phyloP scores from a whole-genome alignment of 352 stramenopile genomes.

The Globisporangium mamillatum region DNA sequence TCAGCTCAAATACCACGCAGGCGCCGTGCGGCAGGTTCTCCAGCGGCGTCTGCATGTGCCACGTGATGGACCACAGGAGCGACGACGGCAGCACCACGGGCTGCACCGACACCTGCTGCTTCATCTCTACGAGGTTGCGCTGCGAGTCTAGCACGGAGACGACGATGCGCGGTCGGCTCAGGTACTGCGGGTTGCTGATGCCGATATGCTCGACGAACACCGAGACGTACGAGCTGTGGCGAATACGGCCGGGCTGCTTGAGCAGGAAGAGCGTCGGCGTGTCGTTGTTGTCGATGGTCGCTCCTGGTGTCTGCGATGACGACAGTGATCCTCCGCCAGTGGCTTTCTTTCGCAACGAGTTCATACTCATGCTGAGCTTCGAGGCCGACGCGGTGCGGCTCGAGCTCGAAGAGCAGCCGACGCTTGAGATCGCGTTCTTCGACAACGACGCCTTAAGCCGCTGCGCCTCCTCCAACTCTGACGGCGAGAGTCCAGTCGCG shows the following conservation, averaged over 20 bases:
- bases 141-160: constrained; percentile 70
- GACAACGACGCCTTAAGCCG: constrained; percentile 50
- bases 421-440: constrained; percentile 61
- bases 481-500: constrained; percentile 35
- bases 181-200: constrained; percentile 45
- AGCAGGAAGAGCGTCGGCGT: constrained; percentile 62
- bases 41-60: constrained; percentile 92
- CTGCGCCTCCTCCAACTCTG: constrained; percentile 43
- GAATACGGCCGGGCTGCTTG: constrained; percentile 68
- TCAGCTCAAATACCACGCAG: constrained; percentile 71
- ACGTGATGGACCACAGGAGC: constrained; percentile 86
- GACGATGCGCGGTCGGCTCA: constrained; percentile 62
- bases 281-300: constrained; percentile 21
- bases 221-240: constrained; percentile 80
- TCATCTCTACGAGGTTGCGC: constrained; percentile 67
- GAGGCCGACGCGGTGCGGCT: constrained; percentile 4
- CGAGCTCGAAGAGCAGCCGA: constrained; percentile 30
- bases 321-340: constrained; percentile 8
- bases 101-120: constrained; percentile 73
- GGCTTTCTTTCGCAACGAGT: constrained; percentile 23
- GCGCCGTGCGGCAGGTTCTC: constrained; percentile 84
- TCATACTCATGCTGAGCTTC: constrained; percentile 2
- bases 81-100: constrained; percentile 49
- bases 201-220: constrained; percentile 76
- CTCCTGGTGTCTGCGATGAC: constrained; percentile 17